Percentiles rank a stretch among this genome's conserved stretches.
Conservation (phyloP, 768 basidiomycete genomes). For the Calocybe gangraenosa region DNA sequence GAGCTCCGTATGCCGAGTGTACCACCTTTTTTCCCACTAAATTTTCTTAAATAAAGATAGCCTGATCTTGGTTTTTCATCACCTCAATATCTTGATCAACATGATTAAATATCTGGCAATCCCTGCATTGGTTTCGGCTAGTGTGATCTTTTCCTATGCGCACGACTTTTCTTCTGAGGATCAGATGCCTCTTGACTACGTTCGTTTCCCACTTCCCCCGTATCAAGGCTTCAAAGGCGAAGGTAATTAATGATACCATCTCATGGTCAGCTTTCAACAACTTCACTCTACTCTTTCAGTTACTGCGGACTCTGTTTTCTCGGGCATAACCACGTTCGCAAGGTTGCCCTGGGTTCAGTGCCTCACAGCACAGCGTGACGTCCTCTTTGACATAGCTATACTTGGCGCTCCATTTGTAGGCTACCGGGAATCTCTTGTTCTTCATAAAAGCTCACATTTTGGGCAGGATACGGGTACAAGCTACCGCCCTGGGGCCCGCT, state of each 20-base stretch:
- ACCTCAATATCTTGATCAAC: too few relatives aligned
- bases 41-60: slow-evolving; percentile 17
- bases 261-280: neutral
- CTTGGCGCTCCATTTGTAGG: slow-evolving; percentile 75
- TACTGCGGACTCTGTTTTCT: slow-evolving; percentile 75
- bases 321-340: slow-evolving; percentile 83
- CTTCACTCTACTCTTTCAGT: slow-evolving; percentile 30
- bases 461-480: slow-evolving; percentile 66
- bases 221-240: slow-evolving; percentile 55
- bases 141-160: slow-evolving; percentile 26
- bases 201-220: slow-evolving; percentile 62
- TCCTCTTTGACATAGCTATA: slow-evolving; percentile 76
- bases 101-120: too few relatives aligned
- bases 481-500: slow-evolving; percentile 80
- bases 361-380: slow-evolving; percentile 55
- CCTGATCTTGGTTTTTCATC: too few relatives aligned
- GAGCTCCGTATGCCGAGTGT: too few relatives aligned
- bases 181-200: slow-evolving; percentile 65
- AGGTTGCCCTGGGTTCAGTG: slow-evolving; percentile 84
- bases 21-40: neutral
- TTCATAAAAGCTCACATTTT: neutral
- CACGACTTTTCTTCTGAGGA: slow-evolving; percentile 37
- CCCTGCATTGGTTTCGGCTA: slow-evolving; percentile 16
- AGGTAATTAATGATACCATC: slow-evolving; percentile 25
- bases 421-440: neutral